A percentile compares a stretch with the other conserved stretches of the same genome.
These are phyloP conservation scores for Sarcomyxa edulis DNA, from an alignment of 768 basidiomycete species.

Conservation along the genomic window DNA sequence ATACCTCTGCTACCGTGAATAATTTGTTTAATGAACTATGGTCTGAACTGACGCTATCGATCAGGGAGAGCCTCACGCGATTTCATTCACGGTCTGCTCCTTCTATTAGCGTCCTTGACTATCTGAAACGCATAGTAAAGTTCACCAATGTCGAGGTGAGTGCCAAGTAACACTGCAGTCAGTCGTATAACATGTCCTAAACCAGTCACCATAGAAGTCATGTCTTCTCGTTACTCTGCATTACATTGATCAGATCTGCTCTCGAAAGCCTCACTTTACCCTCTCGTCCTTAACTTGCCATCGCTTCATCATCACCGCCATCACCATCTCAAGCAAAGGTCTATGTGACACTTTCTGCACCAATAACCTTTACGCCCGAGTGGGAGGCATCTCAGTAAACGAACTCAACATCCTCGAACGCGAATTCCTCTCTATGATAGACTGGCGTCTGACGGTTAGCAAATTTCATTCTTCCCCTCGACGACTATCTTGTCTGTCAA, in stretches of 20 bases:
- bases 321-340: constrained; percentile 90
- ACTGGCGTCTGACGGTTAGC: constrained; percentile 92
- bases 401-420: constrained; percentile 95
- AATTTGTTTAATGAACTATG: constrained; percentile 6
- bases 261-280: constrained; percentile 82
- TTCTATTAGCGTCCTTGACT: constrained; percentile 84
- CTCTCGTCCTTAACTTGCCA: constrained; percentile 96
- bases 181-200: constrained; percentile 9
- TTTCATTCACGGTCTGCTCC: constrained; percentile 96
- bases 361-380: constrained; percentile 91
- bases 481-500: neutral
- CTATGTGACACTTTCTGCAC: constrained; percentile 95
- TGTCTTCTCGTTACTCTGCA: constrained; percentile 79
- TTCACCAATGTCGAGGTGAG: constrained; percentile 95
- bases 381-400: constrained; percentile 87
- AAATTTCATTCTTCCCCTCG: constrained; percentile 20
- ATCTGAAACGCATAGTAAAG: constrained; percentile 87
- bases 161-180: constrained; percentile 7
- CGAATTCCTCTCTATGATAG: constrained; percentile 87
- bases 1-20: constrained; percentile 85
- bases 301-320: constrained; percentile 92
- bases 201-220: constrained; percentile 45
- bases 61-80: constrained; percentile 84
- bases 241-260: constrained; percentile 93
- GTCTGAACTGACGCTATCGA: constrained; percentile 12